These are phyloP conservation scores for Acidiella bohemica DNA, from an alignment of 495 filamentous ascomycete species.

Conservation along the genomic window DNA sequence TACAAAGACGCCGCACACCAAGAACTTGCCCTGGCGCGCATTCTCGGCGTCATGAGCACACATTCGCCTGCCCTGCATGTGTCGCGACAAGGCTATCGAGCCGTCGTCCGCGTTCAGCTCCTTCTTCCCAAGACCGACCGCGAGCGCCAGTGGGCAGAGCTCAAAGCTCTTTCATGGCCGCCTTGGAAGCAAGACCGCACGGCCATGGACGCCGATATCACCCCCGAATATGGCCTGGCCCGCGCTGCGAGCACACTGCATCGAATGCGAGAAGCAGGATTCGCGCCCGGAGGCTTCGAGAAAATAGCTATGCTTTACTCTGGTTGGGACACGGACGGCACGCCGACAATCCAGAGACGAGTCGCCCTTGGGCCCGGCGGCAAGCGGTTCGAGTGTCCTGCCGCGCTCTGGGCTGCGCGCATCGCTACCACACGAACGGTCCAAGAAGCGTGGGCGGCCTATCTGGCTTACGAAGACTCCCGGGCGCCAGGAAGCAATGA, in stretches of 20 bases:
- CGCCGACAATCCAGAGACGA: slow-evolving; percentile 53
- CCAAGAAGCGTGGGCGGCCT: slow-evolving; percentile 61
- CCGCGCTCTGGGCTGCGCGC: slow-evolving; percentile 44
- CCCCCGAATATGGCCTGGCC: slow-evolving; percentile 36
- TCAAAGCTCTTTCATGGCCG: slow-evolving; percentile 54
- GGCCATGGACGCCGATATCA: slow-evolving; percentile 44
- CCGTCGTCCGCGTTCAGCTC: slow-evolving; percentile 44
- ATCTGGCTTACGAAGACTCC: slow-evolving; percentile 39
- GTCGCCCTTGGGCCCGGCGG: not conserved
- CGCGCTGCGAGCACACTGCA: slow-evolving; percentile 43
- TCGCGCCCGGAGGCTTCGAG: slow-evolving; percentile 43
- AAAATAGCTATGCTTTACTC: slow-evolving; percentile 41
- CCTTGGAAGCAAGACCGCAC: slow-evolving; percentile 54
- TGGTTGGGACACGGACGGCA: slow-evolving; percentile 56
- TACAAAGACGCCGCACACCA: slow-evolving; percentile 37
- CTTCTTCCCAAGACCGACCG: slow-evolving; percentile 46
- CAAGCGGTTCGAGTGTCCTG: not conserved
- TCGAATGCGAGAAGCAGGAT: slow-evolving; percentile 53
- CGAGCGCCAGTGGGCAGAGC: slow-evolving; percentile 44
- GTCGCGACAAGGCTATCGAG: slow-evolving; percentile 49
- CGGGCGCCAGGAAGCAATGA: slow-evolving; percentile 14
- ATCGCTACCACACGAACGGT: slow-evolving; percentile 53
- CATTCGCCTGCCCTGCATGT: slow-evolving; percentile 43
- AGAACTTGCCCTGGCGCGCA: slow-evolving; percentile 49
- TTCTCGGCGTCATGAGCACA: slow-evolving; percentile 48